These are phyloP conservation scores for Mycena latifolia DNA, from an alignment of 768 basidiomycete genomes.

Conservation along the genomic window DNA sequence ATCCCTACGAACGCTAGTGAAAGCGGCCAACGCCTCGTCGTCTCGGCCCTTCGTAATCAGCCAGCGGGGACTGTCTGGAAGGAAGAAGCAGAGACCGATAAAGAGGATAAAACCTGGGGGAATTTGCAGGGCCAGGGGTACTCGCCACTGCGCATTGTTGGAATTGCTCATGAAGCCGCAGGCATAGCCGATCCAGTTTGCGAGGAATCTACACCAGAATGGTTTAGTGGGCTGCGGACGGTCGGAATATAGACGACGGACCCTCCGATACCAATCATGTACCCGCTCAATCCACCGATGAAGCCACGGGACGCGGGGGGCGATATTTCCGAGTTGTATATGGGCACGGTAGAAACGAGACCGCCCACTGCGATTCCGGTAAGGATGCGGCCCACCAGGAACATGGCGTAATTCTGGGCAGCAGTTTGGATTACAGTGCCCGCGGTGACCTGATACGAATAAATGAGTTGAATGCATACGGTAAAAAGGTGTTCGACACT, in stretches of 20 bases:
- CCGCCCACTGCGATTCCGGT: background rate
- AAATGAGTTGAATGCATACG: background rate
- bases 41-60: background rate
- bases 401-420: slow-evolving; percentile 1
- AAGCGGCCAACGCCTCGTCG: background rate
- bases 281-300: background rate
- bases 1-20: background rate
- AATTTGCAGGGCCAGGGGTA: background rate
- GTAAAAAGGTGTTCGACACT: background rate
- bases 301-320: background rate
- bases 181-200: background rate
- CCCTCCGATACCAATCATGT: slow-evolving; percentile 1
- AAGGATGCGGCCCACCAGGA: background rate
- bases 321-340: background rate
- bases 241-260: background rate
- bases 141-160: background rate
- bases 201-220: background rate
- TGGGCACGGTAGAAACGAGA: background rate
- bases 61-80: background rate
- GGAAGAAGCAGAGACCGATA: background rate
- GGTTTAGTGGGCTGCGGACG: background rate
- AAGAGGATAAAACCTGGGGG: background rate
- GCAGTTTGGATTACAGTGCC: background rate
- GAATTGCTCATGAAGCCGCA: background rate
- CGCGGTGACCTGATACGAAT: background rate